Evolutionary conservation across 352 stramenopile species (phyloP).

Genomic region (Phytopythium kandeliae): DNA sequence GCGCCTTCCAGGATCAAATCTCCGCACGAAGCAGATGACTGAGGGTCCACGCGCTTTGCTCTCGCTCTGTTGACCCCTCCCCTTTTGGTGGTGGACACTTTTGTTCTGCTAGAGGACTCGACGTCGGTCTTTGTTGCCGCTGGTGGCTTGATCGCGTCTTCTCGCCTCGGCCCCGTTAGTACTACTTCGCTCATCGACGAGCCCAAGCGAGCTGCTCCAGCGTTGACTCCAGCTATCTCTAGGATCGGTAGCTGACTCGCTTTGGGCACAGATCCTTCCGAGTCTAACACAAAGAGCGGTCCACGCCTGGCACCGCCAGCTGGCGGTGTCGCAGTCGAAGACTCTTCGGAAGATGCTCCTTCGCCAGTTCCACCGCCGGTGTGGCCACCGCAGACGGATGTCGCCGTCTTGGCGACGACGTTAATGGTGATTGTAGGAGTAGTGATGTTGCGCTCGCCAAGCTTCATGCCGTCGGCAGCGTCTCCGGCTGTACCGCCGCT

Average conservation of each 20-base stretch:
- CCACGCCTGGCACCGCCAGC: neutral
- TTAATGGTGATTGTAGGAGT: slow-evolving; percentile 1
- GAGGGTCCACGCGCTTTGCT: neutral
- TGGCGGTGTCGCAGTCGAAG: too few relatives aligned
- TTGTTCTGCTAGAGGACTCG: neutral
- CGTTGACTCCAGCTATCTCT: neutral
- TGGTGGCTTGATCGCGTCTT: neutral
- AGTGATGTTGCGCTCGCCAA: neutral
- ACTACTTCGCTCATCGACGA: neutral
- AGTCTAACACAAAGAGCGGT: neutral
- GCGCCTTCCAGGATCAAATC: slow-evolving; percentile 16
- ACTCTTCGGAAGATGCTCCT: neutral
- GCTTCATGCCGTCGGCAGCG: neutral
- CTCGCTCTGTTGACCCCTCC: neutral
- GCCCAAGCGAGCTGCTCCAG: neutral
- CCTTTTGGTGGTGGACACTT: neutral
- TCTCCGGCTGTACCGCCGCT: neutral
- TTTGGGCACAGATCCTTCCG: neutral
- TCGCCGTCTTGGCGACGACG: neutral
- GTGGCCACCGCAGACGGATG: neutral
- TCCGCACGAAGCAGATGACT: neutral
- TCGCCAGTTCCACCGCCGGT: neutral
- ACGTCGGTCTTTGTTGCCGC: neutral
- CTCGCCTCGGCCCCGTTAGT: neutral
- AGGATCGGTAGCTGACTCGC: neutral